Base-by-base conservation (phyloP, 352 stramenopile species). In the Phytopythium chamaehyphon region DNA sequence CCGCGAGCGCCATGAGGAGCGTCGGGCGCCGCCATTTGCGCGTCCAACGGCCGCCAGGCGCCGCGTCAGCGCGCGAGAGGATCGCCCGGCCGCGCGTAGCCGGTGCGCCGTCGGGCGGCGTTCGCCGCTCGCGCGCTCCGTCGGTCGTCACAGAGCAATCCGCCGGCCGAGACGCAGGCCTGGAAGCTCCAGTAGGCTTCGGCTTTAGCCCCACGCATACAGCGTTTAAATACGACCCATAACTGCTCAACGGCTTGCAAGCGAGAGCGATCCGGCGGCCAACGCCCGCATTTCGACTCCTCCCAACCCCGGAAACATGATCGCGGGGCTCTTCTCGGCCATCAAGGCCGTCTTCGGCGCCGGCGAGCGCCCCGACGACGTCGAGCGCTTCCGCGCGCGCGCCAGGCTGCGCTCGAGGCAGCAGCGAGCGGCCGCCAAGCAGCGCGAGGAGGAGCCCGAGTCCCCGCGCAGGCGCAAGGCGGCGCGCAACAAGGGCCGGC, bases 321-420 rank as follows among this genome's bases (percentile, higher is more conserved):
- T 52, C 47, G 47, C 47, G 26, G 33, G 31, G 47, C 31, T 52
- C 33, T 33, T 52, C 31, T 44, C 47, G 26, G 47, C 47, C 47
- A 52, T 52, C 47, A 43, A 36, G 33, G 26, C 47, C 31, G 47
- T 43, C 31, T 52, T 52, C 21, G 21, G 35, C 1, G 2, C 47
- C 12, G n/a, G 9, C 33, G 35, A 15, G 5, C 47, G 21, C 54
- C 39, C 51, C 31, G 57, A 42, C 39, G 68, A 80, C 24, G 68
- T 80, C 43, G 73, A 82, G 56, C 60, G 47, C 26, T 71, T 73
- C 35, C 73, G 73, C 22, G 69, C 62, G 33, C 63, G 56, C 35
- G 61, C 67, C 53, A 70, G 70, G 40, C 69, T 60, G 51, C 55
- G 71, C 28, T 57, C 56, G 52, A 66, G 70, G 8, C 35, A 47